Evolutionary conservation across 768 basidiomycete species (phyloP), one percentile per base, ranked within the genome.

Genomic region (Leccinum rimulosum): DNA sequence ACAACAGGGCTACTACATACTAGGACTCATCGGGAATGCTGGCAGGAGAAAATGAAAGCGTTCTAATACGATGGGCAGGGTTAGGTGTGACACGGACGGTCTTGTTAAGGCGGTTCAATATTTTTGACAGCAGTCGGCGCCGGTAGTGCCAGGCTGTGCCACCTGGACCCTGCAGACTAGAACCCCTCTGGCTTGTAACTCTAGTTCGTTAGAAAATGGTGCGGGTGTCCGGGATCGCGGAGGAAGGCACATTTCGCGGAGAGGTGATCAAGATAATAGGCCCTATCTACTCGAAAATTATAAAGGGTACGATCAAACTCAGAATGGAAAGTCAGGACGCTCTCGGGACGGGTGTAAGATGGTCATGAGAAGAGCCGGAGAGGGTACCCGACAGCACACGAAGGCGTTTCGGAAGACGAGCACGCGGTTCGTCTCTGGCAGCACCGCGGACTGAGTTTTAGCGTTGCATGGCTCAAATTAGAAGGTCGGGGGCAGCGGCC

Each of bases 401-500:
- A 52, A 8, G 12, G 15, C 12, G 25, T 43, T 45, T 50, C 48
- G 14, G 28, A 35, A 9, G 22, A 15, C 19, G 48, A 33, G 57
- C 64, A 63, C 64, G 60, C 25, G 25, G 25, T 68, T 66, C 49
- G 66, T 61, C 35, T 27, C 22, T 22, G 22, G 22, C 11, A 2
- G 11, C 40, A 35, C 14, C 33, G 33, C 33, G 47, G 49, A 22
- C 11, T 40, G 58, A 40, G 7, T 60, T 68, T 65, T 57, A 58
- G 67, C 25, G 54, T 45, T 5, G 48, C 11, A 8, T 5, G n/a
- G 59, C 36, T 17, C 64, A 12, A 31, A 66, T 60, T 59, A 62
- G 67, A 66, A 68, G 51, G 61, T 59, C 14, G 9, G 35, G 17
- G 2, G 14, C 17, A 7, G 3, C 63, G 63, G 63, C 3, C 68